Conservation (phyloP, 2,329 filamentous ascomycete species). For the Basipetospora chlamydospora region DNA sequence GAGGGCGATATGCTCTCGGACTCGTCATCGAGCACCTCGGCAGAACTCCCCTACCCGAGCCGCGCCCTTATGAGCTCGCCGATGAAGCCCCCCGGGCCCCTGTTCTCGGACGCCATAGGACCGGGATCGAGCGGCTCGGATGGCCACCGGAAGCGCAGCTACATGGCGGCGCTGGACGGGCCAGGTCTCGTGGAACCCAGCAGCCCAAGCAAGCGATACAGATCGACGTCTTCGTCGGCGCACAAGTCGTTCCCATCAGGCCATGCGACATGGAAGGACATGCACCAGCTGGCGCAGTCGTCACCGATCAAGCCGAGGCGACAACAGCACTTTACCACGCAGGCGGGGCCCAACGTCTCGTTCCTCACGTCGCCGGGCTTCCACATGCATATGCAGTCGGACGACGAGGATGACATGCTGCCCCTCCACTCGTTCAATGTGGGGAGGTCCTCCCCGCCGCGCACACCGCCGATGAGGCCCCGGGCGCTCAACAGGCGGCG, state of each 20-base stretch:
- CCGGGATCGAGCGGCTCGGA: slow-evolving; percentile 46
- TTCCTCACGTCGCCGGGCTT: slow-evolving; percentile 56
- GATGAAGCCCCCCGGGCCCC: slow-evolving; percentile 49
- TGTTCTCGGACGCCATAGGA: slow-evolving; percentile 72
- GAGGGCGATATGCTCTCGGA: slow-evolving; percentile 69
- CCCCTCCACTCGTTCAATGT: slow-evolving; percentile 60
- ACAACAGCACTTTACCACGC: slow-evolving; percentile 59
- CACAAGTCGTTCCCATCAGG: slow-evolving; percentile 38
- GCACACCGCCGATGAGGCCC: slow-evolving; percentile 59
- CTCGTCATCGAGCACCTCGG: slow-evolving; percentile 71
- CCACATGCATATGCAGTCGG: slow-evolving; percentile 38
- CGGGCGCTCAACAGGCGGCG: slow-evolving; percentile 31
- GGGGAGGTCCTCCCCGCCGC: slow-evolving; percentile 61
- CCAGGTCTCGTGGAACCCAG: too few species aligned
- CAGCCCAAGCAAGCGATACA: slow-evolving; percentile 54
- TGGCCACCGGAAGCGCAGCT: slow-evolving; percentile 50
- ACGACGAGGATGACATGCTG: slow-evolving; percentile 73
- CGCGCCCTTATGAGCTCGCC: slow-evolving; percentile 69
- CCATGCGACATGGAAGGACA: slow-evolving; percentile 59
- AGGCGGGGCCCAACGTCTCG: slow-evolving; percentile 57
- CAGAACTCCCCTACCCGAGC: slow-evolving; percentile 57
- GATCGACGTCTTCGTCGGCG: slow-evolving; percentile 43
- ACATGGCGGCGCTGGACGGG: slow-evolving; percentile 43
- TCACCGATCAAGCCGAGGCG: slow-evolving; percentile 71
- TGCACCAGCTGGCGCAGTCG: slow-evolving; percentile 65